These are phyloP conservation scores for Rosa lucieae DNA, from an alignment of 306 rosid genomes.

Conservation along the genomic window DNA sequence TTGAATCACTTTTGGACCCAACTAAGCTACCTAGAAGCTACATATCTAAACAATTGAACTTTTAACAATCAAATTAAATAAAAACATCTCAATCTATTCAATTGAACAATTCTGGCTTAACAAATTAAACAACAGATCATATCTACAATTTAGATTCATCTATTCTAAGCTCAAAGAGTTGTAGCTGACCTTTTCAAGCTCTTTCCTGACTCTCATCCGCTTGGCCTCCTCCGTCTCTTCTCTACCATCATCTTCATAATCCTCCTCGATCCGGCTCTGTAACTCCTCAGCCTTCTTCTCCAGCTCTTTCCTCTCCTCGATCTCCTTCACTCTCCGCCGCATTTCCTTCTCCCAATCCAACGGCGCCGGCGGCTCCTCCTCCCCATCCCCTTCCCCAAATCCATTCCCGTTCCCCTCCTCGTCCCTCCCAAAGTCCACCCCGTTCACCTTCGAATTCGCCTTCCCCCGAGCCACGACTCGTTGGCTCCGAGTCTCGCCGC, in stretches of 20 bases:
- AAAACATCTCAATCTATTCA: background rate
- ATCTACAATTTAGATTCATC: background rate
- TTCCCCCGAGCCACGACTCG: conserved; percentile 66
- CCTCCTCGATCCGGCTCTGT: conserved; percentile 51
- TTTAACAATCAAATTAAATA: background rate
- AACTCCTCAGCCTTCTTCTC: conserved; percentile 91
- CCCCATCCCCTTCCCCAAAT: conserved; percentile 40
- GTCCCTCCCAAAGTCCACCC: conserved; percentile 71
- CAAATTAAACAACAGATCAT: background rate
- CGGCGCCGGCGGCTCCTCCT: conserved; percentile 44
- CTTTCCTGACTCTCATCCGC: conserved; percentile 84
- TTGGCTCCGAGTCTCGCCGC: conserved; percentile 57
- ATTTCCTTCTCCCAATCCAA: conserved; percentile 75
- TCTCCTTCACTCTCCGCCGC: conserved; percentile 71
- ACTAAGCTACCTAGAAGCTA: background rate
- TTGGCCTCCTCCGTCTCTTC: conserved; percentile 82
- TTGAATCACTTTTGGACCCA: background rate
- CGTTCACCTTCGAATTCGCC: conserved; percentile 62
- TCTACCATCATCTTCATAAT: conserved; percentile 35
- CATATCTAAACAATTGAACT: background rate
- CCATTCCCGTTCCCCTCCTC: conserved; percentile 54
- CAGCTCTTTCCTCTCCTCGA: conserved; percentile 83
- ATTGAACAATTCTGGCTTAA: too few relatives aligned
- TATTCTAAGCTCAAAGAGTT: background rate
- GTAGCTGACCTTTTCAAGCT: conserved; percentile 78